Evolutionary conservation across 192 early-diverging fungal genomes (phyloP).

Genomic region (Gonapodya prolifera): DNA sequence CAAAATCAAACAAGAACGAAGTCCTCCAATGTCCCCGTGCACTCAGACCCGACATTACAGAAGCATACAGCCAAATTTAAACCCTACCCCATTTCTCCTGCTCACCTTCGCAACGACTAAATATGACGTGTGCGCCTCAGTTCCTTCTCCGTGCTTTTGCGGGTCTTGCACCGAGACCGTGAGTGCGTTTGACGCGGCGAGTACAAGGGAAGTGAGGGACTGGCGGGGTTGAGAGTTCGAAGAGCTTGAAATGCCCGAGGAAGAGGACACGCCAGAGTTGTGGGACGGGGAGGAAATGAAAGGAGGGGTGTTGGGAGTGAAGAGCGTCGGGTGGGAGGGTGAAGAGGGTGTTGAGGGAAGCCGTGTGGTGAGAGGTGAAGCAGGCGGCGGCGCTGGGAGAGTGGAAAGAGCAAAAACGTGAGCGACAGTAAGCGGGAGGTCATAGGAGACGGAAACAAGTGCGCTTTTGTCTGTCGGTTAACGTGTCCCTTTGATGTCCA

Average conservation of each 20-base stretch:
- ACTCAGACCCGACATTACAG: constrained; percentile 16
- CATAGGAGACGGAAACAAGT: too few relatives aligned
- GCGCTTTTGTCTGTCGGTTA: too few relatives aligned
- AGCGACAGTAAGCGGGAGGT: too few relatives aligned
- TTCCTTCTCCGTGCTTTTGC: constrained; percentile 83
- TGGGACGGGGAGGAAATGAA: not conserved
- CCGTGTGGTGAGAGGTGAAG: not conserved
- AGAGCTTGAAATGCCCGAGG: too few relatives aligned
- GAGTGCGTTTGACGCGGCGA: not conserved
- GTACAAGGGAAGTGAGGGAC: not conserved
- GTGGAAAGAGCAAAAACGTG: too few relatives aligned
- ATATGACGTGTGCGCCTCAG: constrained; percentile 71
- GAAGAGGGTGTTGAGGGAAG: not conserved
- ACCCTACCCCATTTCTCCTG: not conserved
- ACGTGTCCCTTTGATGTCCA: too few relatives aligned
- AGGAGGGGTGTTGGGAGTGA: not conserved
- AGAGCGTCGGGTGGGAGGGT: not conserved
- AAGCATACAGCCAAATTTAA: not conserved
- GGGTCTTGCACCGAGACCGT: constrained; percentile 58
- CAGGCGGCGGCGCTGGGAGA: not conserved
- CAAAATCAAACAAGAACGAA: not conserved
- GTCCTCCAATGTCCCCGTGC: constrained; percentile 10
- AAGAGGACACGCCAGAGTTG: too few relatives aligned
- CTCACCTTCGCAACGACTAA: constrained; percentile 62
- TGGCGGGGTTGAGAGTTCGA: not conserved